A percentile compares a stretch with the other conserved stretches of the same genome.
phyloP scores from a whole-genome alignment of 2,329 filamentous ascomycete species.

The Gremmenia infestans region DNA sequence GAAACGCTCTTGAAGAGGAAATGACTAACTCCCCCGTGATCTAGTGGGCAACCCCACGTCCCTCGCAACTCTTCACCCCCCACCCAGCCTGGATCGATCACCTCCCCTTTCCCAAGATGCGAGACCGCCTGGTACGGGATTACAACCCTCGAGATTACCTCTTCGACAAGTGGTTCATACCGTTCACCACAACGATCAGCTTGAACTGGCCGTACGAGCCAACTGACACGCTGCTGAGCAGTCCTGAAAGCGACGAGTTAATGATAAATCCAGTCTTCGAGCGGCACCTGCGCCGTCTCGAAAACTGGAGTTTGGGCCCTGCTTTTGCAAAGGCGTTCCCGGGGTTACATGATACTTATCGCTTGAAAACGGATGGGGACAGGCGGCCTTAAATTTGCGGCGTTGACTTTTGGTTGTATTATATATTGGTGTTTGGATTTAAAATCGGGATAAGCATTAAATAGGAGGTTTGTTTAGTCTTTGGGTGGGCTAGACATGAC shows the following conservation, averaged over 20 bases:
- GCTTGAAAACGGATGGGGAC: conserved; percentile 26
- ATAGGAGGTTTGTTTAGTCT: too few species aligned
- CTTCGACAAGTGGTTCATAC: conserved; percentile 80
- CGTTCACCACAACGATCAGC: conserved; percentile 69
- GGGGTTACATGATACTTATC: conserved; percentile 41
- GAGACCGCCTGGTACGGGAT: conserved; percentile 56
- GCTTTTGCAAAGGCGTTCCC: conserved; percentile 65
- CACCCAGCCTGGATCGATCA: conserved; percentile 84
- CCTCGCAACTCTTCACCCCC: conserved; percentile 58
- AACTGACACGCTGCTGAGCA: conserved; percentile 59
- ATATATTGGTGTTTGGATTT: background rate
- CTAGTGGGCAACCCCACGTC: conserved; percentile 59
- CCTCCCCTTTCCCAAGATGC: conserved; percentile 72
- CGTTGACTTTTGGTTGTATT: background rate
- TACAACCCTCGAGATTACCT: conserved; percentile 48
- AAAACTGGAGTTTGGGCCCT: conserved; percentile 77
- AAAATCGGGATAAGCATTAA: background rate
- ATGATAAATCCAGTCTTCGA: conserved; percentile 86
- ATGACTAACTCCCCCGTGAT: too few species aligned
- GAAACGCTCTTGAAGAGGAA: too few species aligned
- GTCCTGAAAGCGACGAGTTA: conserved; percentile 56
- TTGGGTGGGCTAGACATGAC: too few species aligned
- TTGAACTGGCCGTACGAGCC: conserved; percentile 83
- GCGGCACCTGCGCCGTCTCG: conserved; percentile 65
- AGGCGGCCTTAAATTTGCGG: conserved; percentile 9